These are phyloP conservation scores for Candida quercuum DNA, from an alignment of 805 yeast species.

Conservation along the genomic window DNA sequence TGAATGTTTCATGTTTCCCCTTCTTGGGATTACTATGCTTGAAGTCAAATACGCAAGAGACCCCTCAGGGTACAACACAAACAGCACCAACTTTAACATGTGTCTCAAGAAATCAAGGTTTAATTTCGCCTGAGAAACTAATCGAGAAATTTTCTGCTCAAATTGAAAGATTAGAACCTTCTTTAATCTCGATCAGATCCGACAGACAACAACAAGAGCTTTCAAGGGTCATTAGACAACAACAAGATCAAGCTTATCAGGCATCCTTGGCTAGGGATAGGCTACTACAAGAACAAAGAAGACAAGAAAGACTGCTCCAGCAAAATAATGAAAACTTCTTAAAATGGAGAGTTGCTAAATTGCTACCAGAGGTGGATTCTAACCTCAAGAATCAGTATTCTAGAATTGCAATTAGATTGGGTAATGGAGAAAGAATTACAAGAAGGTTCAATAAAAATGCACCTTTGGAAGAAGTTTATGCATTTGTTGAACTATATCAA, in stretches of 20 bases:
- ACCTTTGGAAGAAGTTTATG: constrained; percentile 59
- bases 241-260: constrained; percentile 77
- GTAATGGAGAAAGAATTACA: constrained; percentile 54
- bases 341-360: constrained; percentile 37
- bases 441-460: constrained; percentile 41
- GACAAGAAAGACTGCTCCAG: constrained; percentile 18
- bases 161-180: constrained; percentile 55
- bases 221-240: constrained; percentile 52
- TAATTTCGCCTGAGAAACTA: constrained; percentile 34
- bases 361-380: constrained; percentile 27
- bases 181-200: constrained; percentile 51
- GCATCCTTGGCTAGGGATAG: constrained; percentile 66
- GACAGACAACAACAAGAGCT: constrained; percentile 59
- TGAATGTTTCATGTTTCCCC: constrained; percentile 74
- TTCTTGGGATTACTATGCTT: constrained; percentile 72
- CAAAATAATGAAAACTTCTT: constrained; percentile 36
- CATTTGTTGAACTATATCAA: constrained; percentile 55
- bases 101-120: constrained; percentile 60
- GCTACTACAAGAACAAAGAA: constrained; percentile 39
- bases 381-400: constrained; percentile 33
- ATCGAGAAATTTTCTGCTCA: constrained; percentile 40
- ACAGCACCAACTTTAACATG: constrained; percentile 54
- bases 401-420: constrained; percentile 65
- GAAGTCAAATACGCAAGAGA: constrained; percentile 46
- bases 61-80: constrained; percentile 50